A percentile compares a stretch with the other conserved stretches of the same genome.
These are phyloP conservation scores for Aspergillus sclerotioniger DNA, from an alignment of 495 filamentous ascomycete genomes.

Conservation along the genomic window DNA sequence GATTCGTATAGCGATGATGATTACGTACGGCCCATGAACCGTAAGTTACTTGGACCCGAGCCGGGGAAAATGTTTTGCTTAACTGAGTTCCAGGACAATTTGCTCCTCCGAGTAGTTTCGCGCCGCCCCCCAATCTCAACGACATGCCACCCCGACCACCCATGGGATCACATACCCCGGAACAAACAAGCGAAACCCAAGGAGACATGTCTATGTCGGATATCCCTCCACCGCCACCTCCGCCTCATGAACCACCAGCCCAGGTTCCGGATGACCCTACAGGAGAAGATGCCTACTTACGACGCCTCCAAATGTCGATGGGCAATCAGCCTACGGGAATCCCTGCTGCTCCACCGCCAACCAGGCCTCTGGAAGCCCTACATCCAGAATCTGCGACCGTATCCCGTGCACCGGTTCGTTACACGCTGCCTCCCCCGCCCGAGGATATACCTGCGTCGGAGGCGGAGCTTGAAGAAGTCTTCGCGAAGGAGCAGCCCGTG, in stretches of 20 bases:
- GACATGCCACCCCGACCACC: slow-evolving; percentile 36
- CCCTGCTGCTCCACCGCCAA: slow-evolving; percentile 36
- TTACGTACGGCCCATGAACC: slow-evolving; percentile 48
- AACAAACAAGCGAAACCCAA: slow-evolving; percentile 42
- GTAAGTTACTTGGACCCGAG: slow-evolving; percentile 40
- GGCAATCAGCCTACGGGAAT: slow-evolving; percentile 27
- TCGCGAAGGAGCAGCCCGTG: slow-evolving; percentile 51
- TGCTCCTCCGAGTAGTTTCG: slow-evolving; percentile 70
- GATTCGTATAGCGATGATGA: slow-evolving; percentile 57
- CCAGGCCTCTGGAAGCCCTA: slow-evolving; percentile 34
- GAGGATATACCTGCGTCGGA: slow-evolving; percentile 56
- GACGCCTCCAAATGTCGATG: slow-evolving; percentile 52
- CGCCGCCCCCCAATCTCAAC: slow-evolving; percentile 62
- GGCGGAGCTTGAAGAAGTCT: slow-evolving; percentile 52
- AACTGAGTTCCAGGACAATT: slow-evolving; percentile 55
- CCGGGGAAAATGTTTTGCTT: not conserved
- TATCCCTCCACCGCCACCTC: slow-evolving; percentile 23
- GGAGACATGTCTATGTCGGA: slow-evolving; percentile 13
- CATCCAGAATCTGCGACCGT: slow-evolving; percentile 58
- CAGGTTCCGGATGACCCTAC: slow-evolving; percentile 52
- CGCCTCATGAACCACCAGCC: slow-evolving; percentile 42
- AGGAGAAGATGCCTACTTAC: slow-evolving; percentile 67
- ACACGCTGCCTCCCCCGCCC: slow-evolving; percentile 62
- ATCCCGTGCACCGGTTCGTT: slow-evolving; percentile 83
- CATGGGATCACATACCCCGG: slow-evolving; percentile 55